Evolutionary conservation across 2,329 filamentous ascomycete species (phyloP).

Genomic region (Neoascochyta sp.): DNA sequence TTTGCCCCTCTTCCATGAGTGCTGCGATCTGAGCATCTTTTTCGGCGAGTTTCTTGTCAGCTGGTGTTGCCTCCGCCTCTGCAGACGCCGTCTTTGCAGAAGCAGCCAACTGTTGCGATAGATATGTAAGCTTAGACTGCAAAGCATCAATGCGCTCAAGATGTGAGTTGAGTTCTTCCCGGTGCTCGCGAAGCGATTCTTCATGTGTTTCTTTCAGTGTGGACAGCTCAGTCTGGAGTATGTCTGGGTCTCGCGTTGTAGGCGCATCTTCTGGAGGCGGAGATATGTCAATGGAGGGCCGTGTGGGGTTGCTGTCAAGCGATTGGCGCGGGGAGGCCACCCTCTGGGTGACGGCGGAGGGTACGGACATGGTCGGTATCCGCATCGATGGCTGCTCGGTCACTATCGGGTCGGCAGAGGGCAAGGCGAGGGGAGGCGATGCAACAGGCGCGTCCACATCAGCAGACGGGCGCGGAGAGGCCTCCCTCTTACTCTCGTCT

Average conservation of each 20-base stretch:
- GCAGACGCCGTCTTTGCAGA: slow-evolving; percentile 65
- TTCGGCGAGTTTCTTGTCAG: slow-evolving; percentile 77
- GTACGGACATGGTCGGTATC: slow-evolving; percentile 30
- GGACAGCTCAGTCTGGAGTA: slow-evolving; percentile 45
- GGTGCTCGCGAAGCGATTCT: slow-evolving; percentile 56
- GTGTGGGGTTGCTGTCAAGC: slow-evolving; percentile 30
- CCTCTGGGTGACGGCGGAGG: slow-evolving; percentile 29
- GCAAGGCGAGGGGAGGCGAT: slow-evolving; percentile 10
- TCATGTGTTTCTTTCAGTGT: slow-evolving; percentile 51
- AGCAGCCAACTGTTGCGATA: slow-evolving; percentile 75
- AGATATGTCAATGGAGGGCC: slow-evolving; percentile 27
- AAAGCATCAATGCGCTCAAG: slow-evolving; percentile 88
- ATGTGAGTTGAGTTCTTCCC: slow-evolving; percentile 79
- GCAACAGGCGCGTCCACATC: slow-evolving; percentile 17
- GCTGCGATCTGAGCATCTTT: slow-evolving; percentile 88
- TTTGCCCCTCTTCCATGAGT: slow-evolving; percentile 88
- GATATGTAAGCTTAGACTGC: slow-evolving; percentile 84
- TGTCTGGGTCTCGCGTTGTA: slow-evolving; percentile 21
- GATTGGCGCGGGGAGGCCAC: slow-evolving; percentile 32
- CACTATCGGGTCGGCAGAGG: slow-evolving; percentile 15
- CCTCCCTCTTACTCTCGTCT: slow-evolving; percentile 10
- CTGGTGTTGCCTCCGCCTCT: slow-evolving; percentile 19
- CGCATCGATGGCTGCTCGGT: slow-evolving; percentile 39
- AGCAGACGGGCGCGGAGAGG: slow-evolving; percentile 22
- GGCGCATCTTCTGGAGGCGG: slow-evolving; percentile 24